Evolutionary conservation across 1,139 yeast species (phyloP).

Genomic region (Protomyces pachydermus): DNA sequence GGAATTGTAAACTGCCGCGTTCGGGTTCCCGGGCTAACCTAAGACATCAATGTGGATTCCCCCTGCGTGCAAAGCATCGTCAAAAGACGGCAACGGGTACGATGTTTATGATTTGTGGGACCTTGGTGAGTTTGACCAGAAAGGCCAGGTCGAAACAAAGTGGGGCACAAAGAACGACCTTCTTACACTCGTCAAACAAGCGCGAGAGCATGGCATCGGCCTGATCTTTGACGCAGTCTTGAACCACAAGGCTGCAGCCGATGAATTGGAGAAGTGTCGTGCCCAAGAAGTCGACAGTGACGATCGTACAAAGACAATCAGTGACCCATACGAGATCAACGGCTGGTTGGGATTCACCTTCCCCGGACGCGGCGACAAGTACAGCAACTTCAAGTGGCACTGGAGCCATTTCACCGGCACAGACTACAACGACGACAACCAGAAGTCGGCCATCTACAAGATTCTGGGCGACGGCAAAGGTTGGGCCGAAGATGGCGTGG

Average conservation of each 20-base stretch:
- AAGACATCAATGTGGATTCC: neutral
- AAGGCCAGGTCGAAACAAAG: constrained; percentile 31
- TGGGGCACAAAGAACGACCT: constrained; percentile 32
- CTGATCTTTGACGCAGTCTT: constrained; percentile 31
- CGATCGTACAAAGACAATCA: constrained; percentile 30
- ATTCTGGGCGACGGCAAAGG: constrained; percentile 32
- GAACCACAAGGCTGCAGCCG: constrained; percentile 33
- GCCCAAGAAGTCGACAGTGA: constrained; percentile 32
- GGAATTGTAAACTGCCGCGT: constrained; percentile 24
- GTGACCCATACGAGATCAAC: constrained; percentile 31
- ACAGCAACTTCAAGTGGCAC: constrained; percentile 31
- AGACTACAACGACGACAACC: constrained; percentile 30
- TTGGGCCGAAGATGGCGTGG: constrained; percentile 31
- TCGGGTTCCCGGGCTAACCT: neutral
- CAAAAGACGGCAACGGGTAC: constrained; percentile 32
- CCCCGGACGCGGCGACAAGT: constrained; percentile 32
- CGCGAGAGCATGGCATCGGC: constrained; percentile 25
- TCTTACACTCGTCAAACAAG: constrained; percentile 22
- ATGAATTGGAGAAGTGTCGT: constrained; percentile 29
- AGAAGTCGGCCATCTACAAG: constrained; percentile 32
- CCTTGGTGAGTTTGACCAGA: constrained; percentile 33
- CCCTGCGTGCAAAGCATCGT: constrained; percentile 31
- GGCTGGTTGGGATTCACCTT: constrained; percentile 33
- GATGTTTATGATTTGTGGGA: constrained; percentile 33
- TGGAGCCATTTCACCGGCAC: constrained; percentile 33